Conservation (phyloP, 148 eudicot genomes). For the Vaccinium macrocarpon region DNA sequence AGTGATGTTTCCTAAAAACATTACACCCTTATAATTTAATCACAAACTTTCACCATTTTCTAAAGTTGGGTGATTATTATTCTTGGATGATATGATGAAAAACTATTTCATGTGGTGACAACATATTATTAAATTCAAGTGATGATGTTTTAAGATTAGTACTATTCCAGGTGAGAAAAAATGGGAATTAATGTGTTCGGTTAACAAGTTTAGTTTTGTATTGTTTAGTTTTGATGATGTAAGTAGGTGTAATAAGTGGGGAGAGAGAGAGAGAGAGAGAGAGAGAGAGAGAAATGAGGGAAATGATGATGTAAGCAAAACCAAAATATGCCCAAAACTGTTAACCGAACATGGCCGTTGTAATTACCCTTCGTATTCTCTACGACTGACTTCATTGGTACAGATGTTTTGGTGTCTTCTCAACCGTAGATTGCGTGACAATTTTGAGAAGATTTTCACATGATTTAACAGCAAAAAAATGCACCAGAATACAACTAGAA, state of each 20-base stretch:
- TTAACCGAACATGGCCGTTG: too few species aligned
- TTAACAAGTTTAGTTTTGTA: too few species aligned
- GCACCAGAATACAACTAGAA: background rate
- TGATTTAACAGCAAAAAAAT: background rate
- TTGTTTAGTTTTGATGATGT: too few species aligned
- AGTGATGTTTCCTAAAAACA: slow-evolving; percentile 3
- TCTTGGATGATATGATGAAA: background rate
- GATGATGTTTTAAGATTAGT: background rate
- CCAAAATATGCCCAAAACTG: too few species aligned
- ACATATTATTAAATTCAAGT: background rate
- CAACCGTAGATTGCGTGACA: background rate
- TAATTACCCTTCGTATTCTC: background rate
- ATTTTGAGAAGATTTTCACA: background rate
- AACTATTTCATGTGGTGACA: background rate
- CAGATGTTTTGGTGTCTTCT: background rate
- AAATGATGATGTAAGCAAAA: too few species aligned
- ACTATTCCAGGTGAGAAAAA: background rate
- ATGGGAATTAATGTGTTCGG: background rate
- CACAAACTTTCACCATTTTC: background rate
- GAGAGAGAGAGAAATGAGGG: too few species aligned
- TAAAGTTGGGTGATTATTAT: slow-evolving; percentile 6
- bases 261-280: too few species aligned
- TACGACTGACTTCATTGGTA: background rate
- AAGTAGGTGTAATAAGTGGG: too few species aligned
- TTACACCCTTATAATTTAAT: background rate